Conservation (phyloP, 352 stramenopile species). For the Labyrinthula sp. region DNA sequence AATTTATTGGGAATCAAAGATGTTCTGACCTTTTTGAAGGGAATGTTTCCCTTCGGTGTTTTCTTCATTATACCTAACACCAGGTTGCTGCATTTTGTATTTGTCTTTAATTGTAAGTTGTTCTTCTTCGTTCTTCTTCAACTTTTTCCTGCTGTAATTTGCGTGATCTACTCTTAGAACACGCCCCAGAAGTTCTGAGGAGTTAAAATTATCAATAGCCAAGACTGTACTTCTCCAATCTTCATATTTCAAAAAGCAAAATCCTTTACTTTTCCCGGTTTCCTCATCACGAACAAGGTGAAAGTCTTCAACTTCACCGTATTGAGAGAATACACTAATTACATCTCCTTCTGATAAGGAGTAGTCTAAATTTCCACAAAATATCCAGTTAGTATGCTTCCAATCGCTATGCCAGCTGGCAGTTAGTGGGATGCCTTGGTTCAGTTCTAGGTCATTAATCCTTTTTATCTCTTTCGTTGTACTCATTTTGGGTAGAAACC, state of each 20-base stretch:
- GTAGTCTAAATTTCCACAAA: constrained; percentile 68
- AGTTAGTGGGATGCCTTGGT: constrained; percentile 40
- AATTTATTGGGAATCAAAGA: too few relatives aligned
- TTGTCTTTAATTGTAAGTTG: constrained; percentile 36
- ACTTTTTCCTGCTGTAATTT: constrained; percentile 81
- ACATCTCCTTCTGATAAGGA: constrained; percentile 83
- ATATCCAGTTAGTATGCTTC: constrained; percentile 81
- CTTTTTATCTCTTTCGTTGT: too few relatives aligned
- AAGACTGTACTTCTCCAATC: constrained; percentile 81
- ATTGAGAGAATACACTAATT: constrained; percentile 66
- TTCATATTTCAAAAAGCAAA: constrained; percentile 88
- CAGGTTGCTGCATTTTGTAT: constrained; percentile 36
- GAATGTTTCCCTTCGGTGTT: constrained; percentile 47
- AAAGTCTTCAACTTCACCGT: constrained; percentile 78
- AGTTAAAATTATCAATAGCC: constrained; percentile 90
- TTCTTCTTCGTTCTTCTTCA: constrained; percentile 54
- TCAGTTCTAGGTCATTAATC: constrained; percentile 54
- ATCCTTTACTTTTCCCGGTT: constrained; percentile 81
- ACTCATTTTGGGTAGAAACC: too few relatives aligned
- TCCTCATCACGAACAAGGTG: constrained; percentile 82
- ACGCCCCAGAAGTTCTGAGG: constrained; percentile 59
- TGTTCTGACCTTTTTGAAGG: constrained; percentile 50
- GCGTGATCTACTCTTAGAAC: constrained; percentile 86
- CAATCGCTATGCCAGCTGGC: constrained; percentile 66
- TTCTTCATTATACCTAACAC: constrained; percentile 62